Conservation (phyloP, 306 rosid genomes). For the Arachis hypogaea region DNA sequence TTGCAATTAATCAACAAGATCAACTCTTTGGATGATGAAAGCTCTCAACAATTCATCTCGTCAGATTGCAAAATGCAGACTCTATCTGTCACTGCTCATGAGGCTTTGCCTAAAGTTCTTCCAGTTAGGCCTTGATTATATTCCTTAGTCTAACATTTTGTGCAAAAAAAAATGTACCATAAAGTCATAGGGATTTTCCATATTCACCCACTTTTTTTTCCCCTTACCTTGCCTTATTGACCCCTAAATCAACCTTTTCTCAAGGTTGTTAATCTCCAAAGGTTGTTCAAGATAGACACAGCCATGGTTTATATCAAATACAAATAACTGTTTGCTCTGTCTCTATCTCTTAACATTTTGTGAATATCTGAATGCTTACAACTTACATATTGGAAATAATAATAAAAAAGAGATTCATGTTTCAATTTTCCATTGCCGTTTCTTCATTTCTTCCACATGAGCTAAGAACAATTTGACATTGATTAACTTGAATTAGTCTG, state of each 20-base stretch:
- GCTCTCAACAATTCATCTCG: conserved; percentile 35
- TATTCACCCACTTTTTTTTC: not conserved
- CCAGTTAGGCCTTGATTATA: conserved; percentile 43
- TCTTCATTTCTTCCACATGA: not conserved
- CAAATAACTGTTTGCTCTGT: conserved; percentile 3
- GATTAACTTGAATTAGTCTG: not conserved
- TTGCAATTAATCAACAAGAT: conserved; percentile 44
- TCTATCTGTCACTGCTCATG: conserved; percentile 42
- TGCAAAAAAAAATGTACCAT: conserved; percentile 1
- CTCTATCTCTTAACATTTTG: no score
- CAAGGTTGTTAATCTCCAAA: not conserved
- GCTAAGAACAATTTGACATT: no score
- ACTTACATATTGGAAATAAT: no score
- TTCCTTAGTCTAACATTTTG: not conserved
- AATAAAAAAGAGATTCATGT: no score
- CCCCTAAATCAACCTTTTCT: not conserved
- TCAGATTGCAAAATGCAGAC: conserved; percentile 58
- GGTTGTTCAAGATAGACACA: conserved; percentile 24
- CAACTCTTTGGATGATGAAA: conserved; percentile 26
- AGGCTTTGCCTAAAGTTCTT: conserved; percentile 53
- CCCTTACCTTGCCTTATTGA: not conserved
- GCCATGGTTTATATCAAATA: not conserved
- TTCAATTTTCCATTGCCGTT: no score
- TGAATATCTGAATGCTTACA: no score
- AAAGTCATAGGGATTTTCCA: not conserved